Conservation (phyloP, 495 filamentous ascomycete species). For the Neurospora sp. region DNA sequence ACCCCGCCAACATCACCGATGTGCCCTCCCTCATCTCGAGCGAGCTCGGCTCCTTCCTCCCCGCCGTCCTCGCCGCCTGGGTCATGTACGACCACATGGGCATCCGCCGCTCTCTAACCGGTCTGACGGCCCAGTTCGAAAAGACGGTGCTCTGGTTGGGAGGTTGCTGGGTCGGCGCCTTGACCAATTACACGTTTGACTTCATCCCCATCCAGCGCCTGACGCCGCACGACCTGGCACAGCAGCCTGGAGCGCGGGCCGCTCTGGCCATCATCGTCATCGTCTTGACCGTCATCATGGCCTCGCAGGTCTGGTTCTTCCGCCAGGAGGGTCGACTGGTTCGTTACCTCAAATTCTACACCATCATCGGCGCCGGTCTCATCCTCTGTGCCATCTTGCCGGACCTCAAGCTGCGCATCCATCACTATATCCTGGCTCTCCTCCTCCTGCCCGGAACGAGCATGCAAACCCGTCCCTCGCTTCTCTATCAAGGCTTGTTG, state of each 20-base stretch:
- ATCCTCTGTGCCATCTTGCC: slow-evolving; percentile 62
- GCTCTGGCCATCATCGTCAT: slow-evolving; percentile 61
- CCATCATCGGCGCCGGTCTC: slow-evolving; percentile 43
- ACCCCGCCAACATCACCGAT: slow-evolving; percentile 52
- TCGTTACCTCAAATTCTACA: slow-evolving; percentile 63
- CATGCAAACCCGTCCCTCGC: slow-evolving; percentile 65
- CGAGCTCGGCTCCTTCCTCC: slow-evolving; percentile 62
- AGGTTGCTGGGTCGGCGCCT: slow-evolving; percentile 63
- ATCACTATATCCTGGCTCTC: slow-evolving; percentile 88
- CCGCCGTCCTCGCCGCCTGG: slow-evolving; percentile 63
- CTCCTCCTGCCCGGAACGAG: slow-evolving; percentile 74
- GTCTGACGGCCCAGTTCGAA: slow-evolving; percentile 55
- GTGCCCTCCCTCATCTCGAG: slow-evolving; percentile 49
- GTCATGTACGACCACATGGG: slow-evolving; percentile 66
- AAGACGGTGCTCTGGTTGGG: slow-evolving; percentile 68
- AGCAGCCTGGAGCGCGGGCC: slow-evolving; percentile 65
- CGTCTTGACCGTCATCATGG: slow-evolving; percentile 45
- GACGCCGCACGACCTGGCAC: slow-evolving; percentile 61
- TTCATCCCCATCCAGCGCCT: slow-evolving; percentile 74
- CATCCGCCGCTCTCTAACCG: slow-evolving; percentile 37
- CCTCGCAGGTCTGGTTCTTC: slow-evolving; percentile 66
- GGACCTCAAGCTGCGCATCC: slow-evolving; percentile 77
- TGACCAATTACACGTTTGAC: slow-evolving; percentile 79
- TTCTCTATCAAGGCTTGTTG: slow-evolving; percentile 77
- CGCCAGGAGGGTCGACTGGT: slow-evolving; percentile 62